Conservation (phyloP, 1,284 basidiomycete species). For the Tilletia horrida region DNA sequence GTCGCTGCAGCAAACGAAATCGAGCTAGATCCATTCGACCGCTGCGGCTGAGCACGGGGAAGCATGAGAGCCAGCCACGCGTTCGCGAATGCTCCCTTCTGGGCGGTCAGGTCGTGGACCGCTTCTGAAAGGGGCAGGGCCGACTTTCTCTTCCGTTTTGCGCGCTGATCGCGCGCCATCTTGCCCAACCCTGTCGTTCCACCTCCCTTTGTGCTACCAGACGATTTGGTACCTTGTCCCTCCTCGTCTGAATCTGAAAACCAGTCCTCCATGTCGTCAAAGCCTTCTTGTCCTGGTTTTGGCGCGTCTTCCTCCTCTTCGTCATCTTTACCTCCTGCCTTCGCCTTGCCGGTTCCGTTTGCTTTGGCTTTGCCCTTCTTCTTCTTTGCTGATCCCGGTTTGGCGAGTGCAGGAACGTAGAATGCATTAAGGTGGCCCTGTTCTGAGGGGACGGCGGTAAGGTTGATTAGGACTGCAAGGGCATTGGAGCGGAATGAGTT, state of each 20-base stretch:
- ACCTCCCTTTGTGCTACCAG: neutral
- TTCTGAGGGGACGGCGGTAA: slow-evolving; percentile 77
- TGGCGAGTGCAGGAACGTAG: slow-evolving; percentile 63
- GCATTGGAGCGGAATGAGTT: slow-evolving; percentile 62
- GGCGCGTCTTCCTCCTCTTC: slow-evolving; percentile 27
- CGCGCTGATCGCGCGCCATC: slow-evolving; percentile 7
- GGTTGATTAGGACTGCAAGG: slow-evolving; percentile 70
- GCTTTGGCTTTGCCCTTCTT: slow-evolving; percentile 32
- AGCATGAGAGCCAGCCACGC: slow-evolving; percentile 73
- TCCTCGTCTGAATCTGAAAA: slow-evolving; percentile 49
- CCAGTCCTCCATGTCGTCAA: slow-evolving; percentile 60
- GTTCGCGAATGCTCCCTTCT: slow-evolving; percentile 72
- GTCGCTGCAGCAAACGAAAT: neutral
- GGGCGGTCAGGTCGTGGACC: slow-evolving; percentile 68
- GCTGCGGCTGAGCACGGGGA: slow-evolving; percentile 39
- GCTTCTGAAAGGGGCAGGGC: slow-evolving; percentile 47
- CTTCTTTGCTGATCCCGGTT: slow-evolving; percentile 17
- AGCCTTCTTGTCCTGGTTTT: slow-evolving; percentile 36
- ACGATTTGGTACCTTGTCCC: neutral
- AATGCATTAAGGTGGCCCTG: slow-evolving; percentile 75
- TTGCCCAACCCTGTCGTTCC: slow-evolving; percentile 1
- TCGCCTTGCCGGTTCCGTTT: slow-evolving; percentile 28
- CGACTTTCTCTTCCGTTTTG: slow-evolving; percentile 46
- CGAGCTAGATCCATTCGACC: slow-evolving; percentile 20
- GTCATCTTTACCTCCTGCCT: slow-evolving; percentile 26